A percentile compares a stretch with the other conserved stretches of the same genome.
These are phyloP conservation scores for Phaseolus coccineus DNA, from an alignment of 331 rosid species.

Conservation along the genomic window DNA sequence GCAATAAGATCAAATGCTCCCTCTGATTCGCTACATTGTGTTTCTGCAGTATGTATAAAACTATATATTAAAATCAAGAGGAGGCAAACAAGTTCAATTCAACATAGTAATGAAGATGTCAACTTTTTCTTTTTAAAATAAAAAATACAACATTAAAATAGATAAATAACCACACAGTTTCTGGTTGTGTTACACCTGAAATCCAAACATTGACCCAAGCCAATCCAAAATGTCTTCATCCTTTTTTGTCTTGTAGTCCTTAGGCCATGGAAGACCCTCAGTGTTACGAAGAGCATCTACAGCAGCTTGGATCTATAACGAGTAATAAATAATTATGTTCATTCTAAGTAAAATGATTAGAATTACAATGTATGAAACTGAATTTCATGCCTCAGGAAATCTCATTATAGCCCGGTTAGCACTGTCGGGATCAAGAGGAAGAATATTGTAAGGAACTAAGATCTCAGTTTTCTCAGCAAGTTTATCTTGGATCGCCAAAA, in stretches of 20 bases:
- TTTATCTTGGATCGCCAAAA: conserved; percentile 94
- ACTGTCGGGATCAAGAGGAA: conserved; percentile 99
- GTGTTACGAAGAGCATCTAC: conserved; percentile 92
- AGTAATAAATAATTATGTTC: conserved; percentile 30
- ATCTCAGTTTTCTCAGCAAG: conserved; percentile 95
- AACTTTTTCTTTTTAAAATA: conserved; percentile 11
- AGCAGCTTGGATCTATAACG: conserved; percentile 91
- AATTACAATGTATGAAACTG: conserved; percentile 13
- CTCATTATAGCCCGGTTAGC: conserved; percentile 89
- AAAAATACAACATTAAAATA: neutral
- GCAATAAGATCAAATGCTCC: conserved; percentile 90
- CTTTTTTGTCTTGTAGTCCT: conserved; percentile 80
- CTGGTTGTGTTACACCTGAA: conserved; percentile 68
- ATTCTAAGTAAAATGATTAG: neutral
- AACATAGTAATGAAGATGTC: conserved; percentile 1
- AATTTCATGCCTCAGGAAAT: conserved; percentile 79
- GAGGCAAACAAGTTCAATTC: conserved; percentile 19
- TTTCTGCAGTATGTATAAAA: conserved; percentile 63
- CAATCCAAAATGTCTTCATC: conserved; percentile 97
- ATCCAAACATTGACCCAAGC: conserved; percentile 98
- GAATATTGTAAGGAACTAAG: conserved; percentile 89
- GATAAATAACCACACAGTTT: conserved; percentile 1
- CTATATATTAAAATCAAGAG: conserved; percentile 27
- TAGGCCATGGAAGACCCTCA: conserved; percentile 95
- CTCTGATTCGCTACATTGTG: conserved; percentile 97